Base-by-base conservation (phyloP, 441 rosid species). In the Daphne laureola region DNA sequence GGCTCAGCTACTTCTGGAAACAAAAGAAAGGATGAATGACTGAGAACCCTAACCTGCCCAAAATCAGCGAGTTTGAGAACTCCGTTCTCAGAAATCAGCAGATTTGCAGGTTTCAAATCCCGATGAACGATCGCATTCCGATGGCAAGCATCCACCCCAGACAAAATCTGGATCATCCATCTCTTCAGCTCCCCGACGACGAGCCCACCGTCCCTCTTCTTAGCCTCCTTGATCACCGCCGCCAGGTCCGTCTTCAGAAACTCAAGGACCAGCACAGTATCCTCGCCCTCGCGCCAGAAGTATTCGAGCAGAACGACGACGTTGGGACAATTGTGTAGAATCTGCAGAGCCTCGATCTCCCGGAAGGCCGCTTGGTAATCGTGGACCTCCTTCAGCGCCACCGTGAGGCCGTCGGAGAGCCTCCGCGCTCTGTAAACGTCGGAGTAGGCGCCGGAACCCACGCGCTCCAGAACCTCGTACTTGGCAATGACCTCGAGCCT, bases 321-420 rank as follows among this genome's bases (percentile, higher is more conserved):
- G 73, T 89, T 89, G 4, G 92, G 96, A 48, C 79, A 74, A 53
- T 77, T 75, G 12, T 56, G 86, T 64, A 92, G 90, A 68, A 82
- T 54, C 45, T 83, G 90, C 45, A 92, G 72, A 21, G 94, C 85
- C 61, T 89, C 95, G 68, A 89, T 84, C 78, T 92, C 98, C 1
- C 97, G 91, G 59, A 87, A 86, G 17, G 95, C 97, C 0, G 98
- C 80, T 57, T 87, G 96, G 78, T 81, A 83, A 68, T 92, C 97
- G 75, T 89, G 96, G 67, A 93, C 84, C 79, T 89, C 97, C 73
- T 93, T 93, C 46, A 93, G 88, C n/a, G 97, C 98, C 17, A 93
- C 93, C 11, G 70, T 25, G 53, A 76, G 74, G 58, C 75, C 72
- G 70, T 89, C 97, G 53, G 97, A 76, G 58, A 77, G 68, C 12